Conservation (phyloP, 805 yeast genomes). For the Cyberlindnera samutprakarnensis region DNA sequence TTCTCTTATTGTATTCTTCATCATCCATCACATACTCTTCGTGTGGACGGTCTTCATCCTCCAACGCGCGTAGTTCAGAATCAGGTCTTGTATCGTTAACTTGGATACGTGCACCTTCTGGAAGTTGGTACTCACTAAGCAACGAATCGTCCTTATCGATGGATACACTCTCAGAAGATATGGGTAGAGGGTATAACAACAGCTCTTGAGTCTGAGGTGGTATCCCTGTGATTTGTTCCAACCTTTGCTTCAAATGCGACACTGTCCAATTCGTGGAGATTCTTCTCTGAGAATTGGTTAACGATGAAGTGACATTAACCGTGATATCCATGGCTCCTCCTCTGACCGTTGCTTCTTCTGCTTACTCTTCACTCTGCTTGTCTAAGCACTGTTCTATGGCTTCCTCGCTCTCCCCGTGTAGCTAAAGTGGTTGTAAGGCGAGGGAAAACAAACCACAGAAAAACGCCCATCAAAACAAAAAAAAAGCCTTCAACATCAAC, state of each 20-base stretch:
- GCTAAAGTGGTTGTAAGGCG: too few species aligned
- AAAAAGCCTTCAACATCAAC: too few species aligned
- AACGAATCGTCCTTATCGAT: constrained; percentile 4
- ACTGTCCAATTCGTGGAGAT: constrained; percentile 58
- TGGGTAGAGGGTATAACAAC: constrained; percentile 27
- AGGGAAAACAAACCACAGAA: too few species aligned
- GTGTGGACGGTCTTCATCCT: constrained; percentile 20
- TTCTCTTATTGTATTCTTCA: constrained; percentile 51
- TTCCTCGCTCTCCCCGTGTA: too few species aligned
- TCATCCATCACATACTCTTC: constrained; percentile 42
- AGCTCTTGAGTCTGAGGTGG: constrained; percentile 49
- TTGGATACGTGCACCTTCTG: constrained; percentile 12
- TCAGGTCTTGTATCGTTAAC: constrained; percentile 31
- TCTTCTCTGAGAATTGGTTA: constrained; percentile 64
- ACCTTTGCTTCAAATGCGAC: constrained; percentile 39
- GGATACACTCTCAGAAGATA: constrained; percentile 23
- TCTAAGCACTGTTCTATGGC: too few species aligned
- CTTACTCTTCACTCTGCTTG: too few species aligned
- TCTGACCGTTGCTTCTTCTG: too few species aligned
- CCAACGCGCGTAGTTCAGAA: constrained; percentile 39
- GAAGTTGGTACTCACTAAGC: constrained; percentile 1
- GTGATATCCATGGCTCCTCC: constrained; percentile 40
- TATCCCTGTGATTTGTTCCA: constrained; percentile 72
- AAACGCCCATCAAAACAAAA: too few species aligned
- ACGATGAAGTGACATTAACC: constrained; percentile 52